A percentile compares a stretch with the other conserved stretches of the same genome.
Conservation (phyloP, 2,329 filamentous ascomycete genomes). For the Bisporella sp. region DNA sequence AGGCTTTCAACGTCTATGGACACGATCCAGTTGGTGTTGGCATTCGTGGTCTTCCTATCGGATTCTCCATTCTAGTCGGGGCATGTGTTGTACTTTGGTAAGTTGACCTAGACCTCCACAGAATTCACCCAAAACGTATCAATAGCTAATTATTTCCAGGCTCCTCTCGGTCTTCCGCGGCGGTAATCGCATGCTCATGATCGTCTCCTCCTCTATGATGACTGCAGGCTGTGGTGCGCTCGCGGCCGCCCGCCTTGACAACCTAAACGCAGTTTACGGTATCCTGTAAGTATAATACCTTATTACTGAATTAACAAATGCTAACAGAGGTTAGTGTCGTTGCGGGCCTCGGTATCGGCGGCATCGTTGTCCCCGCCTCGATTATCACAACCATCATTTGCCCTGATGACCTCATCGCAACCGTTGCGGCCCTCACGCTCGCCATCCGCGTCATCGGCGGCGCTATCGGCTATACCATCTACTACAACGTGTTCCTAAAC, state of each 20-base stretch:
- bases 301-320: too few species aligned
- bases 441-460: conserved; percentile 64
- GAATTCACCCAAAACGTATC: conserved; percentile 54
- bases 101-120: not conserved
- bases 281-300: conserved; percentile 32
- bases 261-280: conserved; percentile 47
- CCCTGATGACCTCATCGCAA: conserved; percentile 63
- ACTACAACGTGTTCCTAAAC: conserved; percentile 46
- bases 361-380: conserved; percentile 46
- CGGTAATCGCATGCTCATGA: conserved; percentile 54
- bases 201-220: conserved; percentile 54
- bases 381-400: conserved; percentile 66
- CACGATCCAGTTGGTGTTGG: conserved; percentile 58
- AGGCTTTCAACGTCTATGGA: conserved; percentile 58
- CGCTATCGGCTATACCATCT: conserved; percentile 54
- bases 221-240: conserved; percentile 52
- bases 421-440: conserved; percentile 59
- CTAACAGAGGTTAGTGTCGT: conserved; percentile 29
- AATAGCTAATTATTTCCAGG: conserved; percentile 50
- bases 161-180: conserved; percentile 51
- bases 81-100: conserved; percentile 48
- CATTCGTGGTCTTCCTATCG: conserved; percentile 58
- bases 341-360: conserved; percentile 58
- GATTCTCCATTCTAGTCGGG: conserved; percentile 55
- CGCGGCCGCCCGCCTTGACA: conserved; percentile 43